Evolutionary conservation across 2,329 filamentous ascomycete genomes (phyloP).

Genomic region (Penicillium sp.): DNA sequence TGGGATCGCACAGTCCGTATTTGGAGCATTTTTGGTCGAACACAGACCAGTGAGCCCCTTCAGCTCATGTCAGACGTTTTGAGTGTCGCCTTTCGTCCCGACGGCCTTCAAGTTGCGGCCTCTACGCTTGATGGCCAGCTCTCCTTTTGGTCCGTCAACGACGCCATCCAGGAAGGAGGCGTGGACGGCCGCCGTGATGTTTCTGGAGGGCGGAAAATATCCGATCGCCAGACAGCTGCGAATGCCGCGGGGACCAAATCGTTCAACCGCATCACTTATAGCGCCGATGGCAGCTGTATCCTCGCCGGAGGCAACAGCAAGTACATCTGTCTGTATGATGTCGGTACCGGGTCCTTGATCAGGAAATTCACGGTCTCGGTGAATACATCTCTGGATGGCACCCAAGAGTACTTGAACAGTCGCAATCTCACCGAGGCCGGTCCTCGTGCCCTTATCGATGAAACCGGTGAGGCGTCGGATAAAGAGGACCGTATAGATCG

Average conservation of each 20-base stretch:
- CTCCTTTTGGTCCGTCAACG: conserved; percentile 88
- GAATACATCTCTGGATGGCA: conserved; percentile 92
- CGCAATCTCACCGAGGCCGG: conserved; percentile 86
- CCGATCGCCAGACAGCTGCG: conserved; percentile 83
- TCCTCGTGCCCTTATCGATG: conserved; percentile 75
- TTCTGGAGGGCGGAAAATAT: conserved; percentile 82
- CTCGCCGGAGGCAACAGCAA: conserved; percentile 94
- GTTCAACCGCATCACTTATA: conserved; percentile 83
- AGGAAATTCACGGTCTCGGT: conserved; percentile 95
- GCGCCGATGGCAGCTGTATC: conserved; percentile 83
- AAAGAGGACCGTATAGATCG: conserved; percentile 75
- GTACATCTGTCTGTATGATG: conserved; percentile 96
- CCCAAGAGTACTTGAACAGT: conserved; percentile 95
- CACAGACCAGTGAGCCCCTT: conserved; percentile 89
- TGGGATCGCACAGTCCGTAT: conserved; percentile 95
- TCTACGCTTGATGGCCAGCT: conserved; percentile 90
- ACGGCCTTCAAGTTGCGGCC: conserved; percentile 83
- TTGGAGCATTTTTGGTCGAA: conserved; percentile 91
- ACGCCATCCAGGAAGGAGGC: conserved; percentile 77
- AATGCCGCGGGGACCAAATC: conserved; percentile 86
- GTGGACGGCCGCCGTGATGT: conserved; percentile 88
- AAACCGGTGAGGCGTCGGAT: conserved; percentile 81
- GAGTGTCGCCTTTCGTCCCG: conserved; percentile 77
- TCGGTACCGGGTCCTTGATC: conserved; percentile 79
- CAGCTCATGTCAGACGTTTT: conserved; percentile 89